These are phyloP conservation scores for Myxozyma vanderwaltii DNA, from an alignment of 805 yeast genomes.

Conservation along the genomic window DNA sequence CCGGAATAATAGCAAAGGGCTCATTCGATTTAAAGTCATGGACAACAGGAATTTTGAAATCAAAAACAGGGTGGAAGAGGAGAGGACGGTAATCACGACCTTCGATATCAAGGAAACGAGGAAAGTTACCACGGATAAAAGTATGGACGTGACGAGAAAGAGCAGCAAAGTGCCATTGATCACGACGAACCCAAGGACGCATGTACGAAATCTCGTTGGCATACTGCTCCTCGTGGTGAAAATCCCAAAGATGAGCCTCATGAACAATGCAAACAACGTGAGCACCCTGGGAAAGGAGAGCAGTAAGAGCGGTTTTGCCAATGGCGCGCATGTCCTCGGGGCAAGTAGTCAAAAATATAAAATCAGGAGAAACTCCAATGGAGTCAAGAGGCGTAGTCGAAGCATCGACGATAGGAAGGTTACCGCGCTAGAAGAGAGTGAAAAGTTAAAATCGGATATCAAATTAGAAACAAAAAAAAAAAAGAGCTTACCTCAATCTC, in stretches of 20 bases:
- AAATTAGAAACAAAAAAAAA: too few species aligned
- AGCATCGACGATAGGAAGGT: constrained; percentile 15
- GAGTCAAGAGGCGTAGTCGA: constrained; percentile 8
- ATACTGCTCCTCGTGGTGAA: constrained; percentile 18
- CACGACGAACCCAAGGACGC: constrained; percentile 30
- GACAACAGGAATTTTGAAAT: neutral
- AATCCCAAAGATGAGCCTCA: constrained; percentile 32
- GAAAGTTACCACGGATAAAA: constrained; percentile 25
- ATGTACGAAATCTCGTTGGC: constrained; percentile 22
- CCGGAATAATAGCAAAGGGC: constrained; percentile 32
- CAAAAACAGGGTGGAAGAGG: constrained; percentile 29
- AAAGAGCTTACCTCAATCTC: constrained; percentile 17
- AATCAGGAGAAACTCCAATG: constrained; percentile 18
- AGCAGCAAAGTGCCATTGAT: constrained; percentile 31
- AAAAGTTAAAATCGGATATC: too few species aligned
- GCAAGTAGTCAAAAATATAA: constrained; percentile 28
- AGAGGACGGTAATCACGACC: constrained; percentile 20
- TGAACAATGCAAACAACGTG: constrained; percentile 31
- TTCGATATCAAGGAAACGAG: constrained; percentile 22
- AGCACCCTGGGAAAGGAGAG: constrained; percentile 18
- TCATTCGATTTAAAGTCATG: constrained; percentile 11
- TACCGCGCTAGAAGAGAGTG: constrained; percentile 5
- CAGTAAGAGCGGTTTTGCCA: constrained; percentile 13
- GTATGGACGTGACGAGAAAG: constrained; percentile 29
- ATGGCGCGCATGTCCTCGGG: constrained; percentile 29